These are phyloP conservation scores for Arachis stenosperma DNA, from an alignment of 306 rosid species.

Conservation along the genomic window DNA sequence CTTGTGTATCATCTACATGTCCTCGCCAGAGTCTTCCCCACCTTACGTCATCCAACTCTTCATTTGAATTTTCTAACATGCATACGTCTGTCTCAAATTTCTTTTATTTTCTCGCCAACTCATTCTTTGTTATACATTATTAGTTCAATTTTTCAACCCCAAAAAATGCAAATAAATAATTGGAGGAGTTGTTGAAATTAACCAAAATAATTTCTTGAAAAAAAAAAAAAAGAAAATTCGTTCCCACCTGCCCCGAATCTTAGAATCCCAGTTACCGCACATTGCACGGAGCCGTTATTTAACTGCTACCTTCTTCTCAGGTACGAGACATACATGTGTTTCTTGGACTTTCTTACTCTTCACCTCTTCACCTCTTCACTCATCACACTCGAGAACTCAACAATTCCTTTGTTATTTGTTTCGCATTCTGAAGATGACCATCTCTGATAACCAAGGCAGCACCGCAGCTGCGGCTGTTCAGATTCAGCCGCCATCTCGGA, in stretches of 20 bases:
- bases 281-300: slow-evolving; percentile 34
- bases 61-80: neutral
- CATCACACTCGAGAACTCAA: too few relatives aligned
- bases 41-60: neutral
- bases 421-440: slow-evolving; percentile 15
- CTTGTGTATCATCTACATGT: neutral
- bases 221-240: too few relatives aligned
- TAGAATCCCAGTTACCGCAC: slow-evolving; percentile 12
- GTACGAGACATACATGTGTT: neutral
- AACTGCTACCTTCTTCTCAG: slow-evolving; percentile 13
- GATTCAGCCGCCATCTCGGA: slow-evolving; percentile 55
- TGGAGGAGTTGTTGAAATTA: neutral
- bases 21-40: neutral
- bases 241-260: neutral
- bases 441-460: slow-evolving; percentile 24
- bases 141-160: neutral
- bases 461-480: slow-evolving; percentile 44
- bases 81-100: neutral
- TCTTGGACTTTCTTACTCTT: neutral
- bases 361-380: neutral
- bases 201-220: too few relatives aligned
- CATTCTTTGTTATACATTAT: neutral
- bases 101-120: neutral
- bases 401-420: neutral
- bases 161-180: too few relatives aligned